These are phyloP conservation scores for Sedum album DNA, from an alignment of 164 flowering plant species.

Conservation along the genomic window DNA sequence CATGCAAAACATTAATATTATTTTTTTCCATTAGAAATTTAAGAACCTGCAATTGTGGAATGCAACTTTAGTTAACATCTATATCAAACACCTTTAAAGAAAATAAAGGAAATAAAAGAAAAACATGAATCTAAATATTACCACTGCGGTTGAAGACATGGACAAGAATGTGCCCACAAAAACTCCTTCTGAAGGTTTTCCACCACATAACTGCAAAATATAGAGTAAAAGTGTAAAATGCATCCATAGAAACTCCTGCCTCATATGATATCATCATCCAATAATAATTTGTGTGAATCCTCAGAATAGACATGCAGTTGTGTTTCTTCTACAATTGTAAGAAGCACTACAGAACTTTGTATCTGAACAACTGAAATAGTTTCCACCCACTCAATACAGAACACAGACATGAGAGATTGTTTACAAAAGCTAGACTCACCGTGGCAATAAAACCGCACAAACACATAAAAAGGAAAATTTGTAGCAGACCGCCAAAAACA, in stretches of 20 bases:
- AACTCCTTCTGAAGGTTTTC: conserved; percentile 84
- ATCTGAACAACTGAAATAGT: not conserved
- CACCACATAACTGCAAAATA: conserved; percentile 84
- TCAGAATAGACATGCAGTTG: too few relatives aligned
- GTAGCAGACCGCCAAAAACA: conserved; percentile 84
- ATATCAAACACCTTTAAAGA: not conserved
- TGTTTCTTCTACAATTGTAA: not conserved
- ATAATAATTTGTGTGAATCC: too few relatives aligned
- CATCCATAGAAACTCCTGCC: too few relatives aligned
- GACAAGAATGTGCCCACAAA: conserved; percentile 81
- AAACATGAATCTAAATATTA: conserved; percentile 19
- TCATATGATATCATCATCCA: too few relatives aligned
- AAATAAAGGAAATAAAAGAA: not conserved
- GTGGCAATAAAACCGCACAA: conserved; percentile 79
- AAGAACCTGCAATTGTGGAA: conserved; percentile 46
- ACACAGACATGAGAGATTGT: not conserved
- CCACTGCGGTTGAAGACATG: conserved; percentile 99
- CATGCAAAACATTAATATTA: too few relatives aligned
- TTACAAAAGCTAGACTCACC: conserved; percentile 32
- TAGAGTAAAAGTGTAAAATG: conserved; percentile 7
- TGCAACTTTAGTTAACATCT: conserved; percentile 3
- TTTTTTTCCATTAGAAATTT: conserved; percentile 97
- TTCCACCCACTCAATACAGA: not conserved
- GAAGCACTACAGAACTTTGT: not conserved
- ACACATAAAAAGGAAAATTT: conserved; percentile 89